These are phyloP conservation scores for Hansenula sp. DNA, from an alignment of 1,139 yeast species.

Conservation along the genomic window DNA sequence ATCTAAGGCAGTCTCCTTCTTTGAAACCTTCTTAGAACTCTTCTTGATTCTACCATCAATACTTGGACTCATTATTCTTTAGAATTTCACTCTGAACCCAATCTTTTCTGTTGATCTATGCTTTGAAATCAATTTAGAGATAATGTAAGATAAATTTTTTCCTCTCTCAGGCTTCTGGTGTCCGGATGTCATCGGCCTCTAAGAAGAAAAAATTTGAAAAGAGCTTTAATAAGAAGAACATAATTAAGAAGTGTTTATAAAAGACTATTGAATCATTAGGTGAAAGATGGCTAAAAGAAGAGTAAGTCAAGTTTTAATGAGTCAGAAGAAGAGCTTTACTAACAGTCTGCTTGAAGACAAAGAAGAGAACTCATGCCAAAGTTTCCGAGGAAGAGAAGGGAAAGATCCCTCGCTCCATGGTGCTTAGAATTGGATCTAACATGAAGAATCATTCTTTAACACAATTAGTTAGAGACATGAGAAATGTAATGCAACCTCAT, in stretches of 20 bases:
- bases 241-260: not conserved
- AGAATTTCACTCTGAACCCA: not conserved
- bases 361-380: constrained; percentile 83
- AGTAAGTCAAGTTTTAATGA: constrained; percentile 29
- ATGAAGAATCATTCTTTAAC: constrained; percentile 76
- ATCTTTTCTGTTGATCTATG: not conserved
- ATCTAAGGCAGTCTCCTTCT: constrained; percentile 24
- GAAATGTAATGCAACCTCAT: constrained; percentile 94
- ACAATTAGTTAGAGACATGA: constrained; percentile 81
- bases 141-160: constrained; percentile 1
- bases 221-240: not conserved
- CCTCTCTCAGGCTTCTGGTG: constrained; percentile 10
- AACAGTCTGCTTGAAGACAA: constrained; percentile 26
- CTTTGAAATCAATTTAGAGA: not conserved
- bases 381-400: constrained; percentile 64
- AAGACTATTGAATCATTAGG: not conserved
- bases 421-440: constrained; percentile 78
- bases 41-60: constrained; percentile 12
- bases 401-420: constrained; percentile 88
- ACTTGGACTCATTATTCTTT: constrained; percentile 3
- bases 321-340: not conserved
- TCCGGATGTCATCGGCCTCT: constrained; percentile 22
- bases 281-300: constrained; percentile 44
- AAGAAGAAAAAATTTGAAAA: constrained; percentile 11
- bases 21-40: constrained; percentile 17